Percentiles rank a stretch among this genome's conserved stretches.
These are phyloP conservation scores for Recurvomyces mirabilis DNA, from an alignment of 495 filamentous ascomycete genomes.

Conservation along the genomic window DNA sequence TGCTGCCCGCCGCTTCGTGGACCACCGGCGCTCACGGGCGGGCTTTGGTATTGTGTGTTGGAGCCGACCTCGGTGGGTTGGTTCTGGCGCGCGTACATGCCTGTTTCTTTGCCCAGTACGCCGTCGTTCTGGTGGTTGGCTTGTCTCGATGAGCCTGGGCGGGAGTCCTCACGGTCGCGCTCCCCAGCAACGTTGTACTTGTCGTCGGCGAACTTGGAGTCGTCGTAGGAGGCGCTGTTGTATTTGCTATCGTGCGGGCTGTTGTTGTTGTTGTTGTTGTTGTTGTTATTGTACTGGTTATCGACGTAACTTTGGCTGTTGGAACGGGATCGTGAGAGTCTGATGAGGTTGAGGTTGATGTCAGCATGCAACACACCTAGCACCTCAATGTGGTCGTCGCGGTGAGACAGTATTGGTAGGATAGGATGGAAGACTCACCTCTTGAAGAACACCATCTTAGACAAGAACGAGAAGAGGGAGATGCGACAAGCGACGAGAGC, in stretches of 20 bases:
- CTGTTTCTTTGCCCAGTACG: conserved; percentile 1
- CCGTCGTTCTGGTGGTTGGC: conserved; percentile 11
- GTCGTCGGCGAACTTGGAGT: conserved; percentile 13
- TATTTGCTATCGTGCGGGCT: conserved; percentile 18
- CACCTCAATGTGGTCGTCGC: not conserved
- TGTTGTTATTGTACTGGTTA: conserved; percentile 14
- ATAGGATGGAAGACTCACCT: not conserved
- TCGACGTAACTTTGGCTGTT: conserved; percentile 27
- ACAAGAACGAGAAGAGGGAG: conserved; percentile 9
- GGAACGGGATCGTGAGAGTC: conserved; percentile 7
- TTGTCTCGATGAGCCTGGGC: conserved; percentile 8
- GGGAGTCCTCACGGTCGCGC: conserved; percentile 1
- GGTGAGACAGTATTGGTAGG: not conserved
- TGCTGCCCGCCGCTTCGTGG: not conserved
- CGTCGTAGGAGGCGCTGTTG: conserved; percentile 17
- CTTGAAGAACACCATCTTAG: conserved; percentile 28
- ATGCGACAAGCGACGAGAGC: not conserved
- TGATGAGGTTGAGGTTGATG: too few relatives aligned
- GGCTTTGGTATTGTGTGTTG: conserved; percentile 7
- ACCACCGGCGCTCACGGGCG: conserved; percentile 11
- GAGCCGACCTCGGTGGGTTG: conserved; percentile 12
- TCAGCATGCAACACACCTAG: too few relatives aligned
- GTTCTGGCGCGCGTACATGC: conserved; percentile 19
- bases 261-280: conserved; percentile 11
- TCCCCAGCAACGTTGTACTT: conserved; percentile 1